These are phyloP conservation scores for Scedosporium aurantiacum DNA, from an alignment of 2,329 filamentous ascomycete genomes.

Conservation along the genomic window DNA sequence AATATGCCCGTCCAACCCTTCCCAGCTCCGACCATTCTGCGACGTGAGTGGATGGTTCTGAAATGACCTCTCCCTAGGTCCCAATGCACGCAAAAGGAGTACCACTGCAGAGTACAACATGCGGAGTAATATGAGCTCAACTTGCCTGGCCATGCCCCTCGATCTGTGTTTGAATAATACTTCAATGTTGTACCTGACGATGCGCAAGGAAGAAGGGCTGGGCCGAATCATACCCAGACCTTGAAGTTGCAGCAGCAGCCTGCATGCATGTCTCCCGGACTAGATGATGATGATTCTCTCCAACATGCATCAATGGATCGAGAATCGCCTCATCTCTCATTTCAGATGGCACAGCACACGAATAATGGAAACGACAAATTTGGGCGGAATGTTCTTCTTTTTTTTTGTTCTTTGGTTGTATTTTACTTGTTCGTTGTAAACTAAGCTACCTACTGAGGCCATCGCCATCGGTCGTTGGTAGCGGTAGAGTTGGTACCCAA, in stretches of 20 bases:
- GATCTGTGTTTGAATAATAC: too few relatives aligned
- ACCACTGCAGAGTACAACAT: not conserved
- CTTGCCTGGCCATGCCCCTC: too few relatives aligned
- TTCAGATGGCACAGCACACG: not conserved
- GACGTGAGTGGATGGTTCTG: not conserved
- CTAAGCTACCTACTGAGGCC: slow-evolving; percentile 1
- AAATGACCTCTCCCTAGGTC: not conserved
- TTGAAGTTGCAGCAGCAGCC: not conserved
- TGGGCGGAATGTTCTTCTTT: not conserved
- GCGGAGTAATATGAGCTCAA: too few relatives aligned
- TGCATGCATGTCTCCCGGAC: not conserved
- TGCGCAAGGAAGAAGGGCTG: not conserved
- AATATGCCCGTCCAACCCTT: not conserved
- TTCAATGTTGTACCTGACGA: too few relatives aligned
- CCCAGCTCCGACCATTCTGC: not conserved
- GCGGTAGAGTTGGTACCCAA: slow-evolving; percentile 1
- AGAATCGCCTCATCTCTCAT: not conserved
- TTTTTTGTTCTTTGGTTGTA: not conserved
- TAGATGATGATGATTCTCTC: not conserved
- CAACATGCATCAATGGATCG: not conserved
- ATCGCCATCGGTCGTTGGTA: not conserved
- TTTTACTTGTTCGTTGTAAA: slow-evolving; percentile 1
- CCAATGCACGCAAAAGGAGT: not conserved
- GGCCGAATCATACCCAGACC: not conserved
- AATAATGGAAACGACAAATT: not conserved